Evolutionary conservation across 176 grass and related monocot genomes (phyloP).

Genomic region (sorghum (Sorghum bicolor)): Sorghum_bicolor_NCBIv3 NC_012874.2:19094501-19095000

Average conservation of each 20-base stretch:
- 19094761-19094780: neutral
- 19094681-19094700: neutral
- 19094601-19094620: neutral
- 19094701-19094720: neutral
- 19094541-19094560: neutral
- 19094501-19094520: neutral
- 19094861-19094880: neutral
- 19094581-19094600: neutral
- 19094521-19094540: neutral
- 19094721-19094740: neutral
- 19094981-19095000: neutral
- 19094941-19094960: neutral
- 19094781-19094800: neutral
- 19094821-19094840: neutral
- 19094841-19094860: neutral
- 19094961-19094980: neutral
- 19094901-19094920: neutral
- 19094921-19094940: neutral
- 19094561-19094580: neutral
- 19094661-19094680: neutral
- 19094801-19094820: neutral
- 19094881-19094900: neutral
- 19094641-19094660: neutral
- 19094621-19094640: neutral
- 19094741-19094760: neutral